These are phyloP conservation scores for Fusarium pilosicola DNA, from an alignment of 2,329 filamentous ascomycete species.

Conservation along the genomic window DNA sequence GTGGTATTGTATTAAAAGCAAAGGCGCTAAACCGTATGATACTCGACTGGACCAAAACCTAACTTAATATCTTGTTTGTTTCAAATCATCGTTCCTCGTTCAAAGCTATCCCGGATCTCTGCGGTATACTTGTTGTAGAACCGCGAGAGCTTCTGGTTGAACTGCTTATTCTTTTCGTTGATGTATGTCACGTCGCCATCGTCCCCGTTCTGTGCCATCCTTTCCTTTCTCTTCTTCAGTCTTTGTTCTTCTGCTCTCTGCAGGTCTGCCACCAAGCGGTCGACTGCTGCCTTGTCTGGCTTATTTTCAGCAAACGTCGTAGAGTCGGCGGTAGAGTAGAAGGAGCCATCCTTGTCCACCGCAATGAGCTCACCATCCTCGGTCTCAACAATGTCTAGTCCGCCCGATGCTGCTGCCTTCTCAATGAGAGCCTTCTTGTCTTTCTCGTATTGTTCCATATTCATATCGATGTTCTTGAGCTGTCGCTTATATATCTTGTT, in stretches of 20 bases:
- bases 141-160: constrained; percentile 94
- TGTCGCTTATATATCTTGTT: constrained; percentile 95
- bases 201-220: constrained; percentile 81
- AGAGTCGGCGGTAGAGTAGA: constrained; percentile 89
- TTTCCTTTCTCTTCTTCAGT: constrained; percentile 85
- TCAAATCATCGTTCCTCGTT: constrained; percentile 95
- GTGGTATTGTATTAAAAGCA: constrained; percentile 29
- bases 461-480: constrained; percentile 77
- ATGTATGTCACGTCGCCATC: constrained; percentile 97
- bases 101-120: constrained; percentile 97
- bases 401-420: constrained; percentile 83
- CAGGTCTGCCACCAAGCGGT: constrained; percentile 86
- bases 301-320: constrained; percentile 85
- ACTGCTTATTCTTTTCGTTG: constrained; percentile 99
- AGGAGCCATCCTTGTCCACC: constrained; percentile 88
- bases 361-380: constrained; percentile 93
- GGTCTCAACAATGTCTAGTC: constrained; percentile 94
- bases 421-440: constrained; percentile 88
- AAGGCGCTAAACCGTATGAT: constrained; percentile 50
- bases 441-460: constrained; percentile 85
- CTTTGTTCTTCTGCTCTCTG: constrained; percentile 88
- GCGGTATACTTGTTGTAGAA: constrained; percentile 99
- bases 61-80: constrained; percentile 34
- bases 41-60: constrained; percentile 28
- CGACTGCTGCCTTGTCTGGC: constrained; percentile 86